phyloP scores from a whole-genome alignment of 108 stramenopile genomes.

The Fragilaria radians region DNA sequence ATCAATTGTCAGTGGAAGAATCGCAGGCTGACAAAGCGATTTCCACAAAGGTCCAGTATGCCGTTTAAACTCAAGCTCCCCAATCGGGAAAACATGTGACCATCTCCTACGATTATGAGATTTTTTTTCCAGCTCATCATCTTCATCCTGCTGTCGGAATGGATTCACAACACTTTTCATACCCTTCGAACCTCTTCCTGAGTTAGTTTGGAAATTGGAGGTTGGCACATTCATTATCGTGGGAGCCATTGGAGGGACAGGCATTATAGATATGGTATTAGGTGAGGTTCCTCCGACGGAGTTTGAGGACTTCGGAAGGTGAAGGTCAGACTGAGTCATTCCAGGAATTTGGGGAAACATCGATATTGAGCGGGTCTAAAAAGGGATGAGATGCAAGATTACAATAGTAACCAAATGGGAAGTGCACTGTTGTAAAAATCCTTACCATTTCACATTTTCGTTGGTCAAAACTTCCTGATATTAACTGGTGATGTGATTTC shows the following conservation, averaged over 20 bases:
- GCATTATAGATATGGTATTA: too few relatives aligned
- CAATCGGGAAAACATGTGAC: slow-evolving; percentile 93
- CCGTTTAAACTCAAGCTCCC: slow-evolving; percentile 77
- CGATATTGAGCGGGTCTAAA: not conserved
- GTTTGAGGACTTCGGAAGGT: not conserved
- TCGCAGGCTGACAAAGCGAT: slow-evolving; percentile 91
- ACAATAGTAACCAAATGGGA: too few relatives aligned
- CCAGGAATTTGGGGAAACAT: not conserved
- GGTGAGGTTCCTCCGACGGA: not conserved
- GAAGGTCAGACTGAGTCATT: not conserved
- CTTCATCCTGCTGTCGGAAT: slow-evolving; percentile 87
- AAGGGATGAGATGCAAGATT: too few relatives aligned
- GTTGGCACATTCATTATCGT: too few relatives aligned
- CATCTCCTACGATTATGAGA: slow-evolving; percentile 97
- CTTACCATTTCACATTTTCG: not conserved
- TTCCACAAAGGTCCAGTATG: slow-evolving; percentile 94
- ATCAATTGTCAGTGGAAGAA: slow-evolving; percentile 94
- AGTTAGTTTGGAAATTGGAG: too few relatives aligned
- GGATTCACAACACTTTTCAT: slow-evolving; percentile 81
- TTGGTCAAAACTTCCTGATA: not conserved
- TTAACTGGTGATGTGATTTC: not conserved
- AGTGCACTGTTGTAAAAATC: too few relatives aligned
- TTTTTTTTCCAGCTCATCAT: slow-evolving; percentile 78
- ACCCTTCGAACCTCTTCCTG: not conserved
- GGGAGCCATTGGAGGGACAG: too few relatives aligned